Conservation (phyloP, 2,329 filamentous ascomycete genomes). For the Trichoderma lentiforme region DNA sequence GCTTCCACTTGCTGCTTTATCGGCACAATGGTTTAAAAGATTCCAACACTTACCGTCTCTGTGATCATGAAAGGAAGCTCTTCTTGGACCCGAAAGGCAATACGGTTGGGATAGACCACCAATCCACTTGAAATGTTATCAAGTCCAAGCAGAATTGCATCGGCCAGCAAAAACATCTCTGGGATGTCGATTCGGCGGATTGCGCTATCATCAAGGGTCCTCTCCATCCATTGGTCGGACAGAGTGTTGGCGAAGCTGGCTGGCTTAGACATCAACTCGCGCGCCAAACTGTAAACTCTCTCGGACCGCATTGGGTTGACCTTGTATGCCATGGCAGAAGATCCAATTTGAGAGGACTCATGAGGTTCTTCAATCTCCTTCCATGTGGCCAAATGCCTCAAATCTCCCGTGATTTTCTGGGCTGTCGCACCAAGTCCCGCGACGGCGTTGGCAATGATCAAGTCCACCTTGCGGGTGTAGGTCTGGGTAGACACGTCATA, state of each 20-base stretch:
- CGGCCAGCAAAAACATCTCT: conserved; percentile 64
- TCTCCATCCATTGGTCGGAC: conserved; percentile 51
- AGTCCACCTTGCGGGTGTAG: conserved; percentile 74
- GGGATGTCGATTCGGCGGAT: conserved; percentile 28
- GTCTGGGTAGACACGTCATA: conserved; percentile 64
- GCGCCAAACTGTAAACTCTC: not conserved
- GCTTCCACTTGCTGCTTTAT: too few relatives aligned
- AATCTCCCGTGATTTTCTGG: conserved; percentile 66
- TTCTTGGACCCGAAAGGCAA: conserved; percentile 62
- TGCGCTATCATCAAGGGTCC: conserved; percentile 73
- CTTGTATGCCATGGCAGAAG: conserved; percentile 4
- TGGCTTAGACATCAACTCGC: conserved; percentile 1
- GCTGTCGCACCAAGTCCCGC: conserved; percentile 75
- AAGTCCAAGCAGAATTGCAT: conserved; percentile 63
- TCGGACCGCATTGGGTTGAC: not conserved
- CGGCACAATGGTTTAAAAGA: not conserved
- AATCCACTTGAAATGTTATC: conserved; percentile 67
- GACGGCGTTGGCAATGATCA: conserved; percentile 72
- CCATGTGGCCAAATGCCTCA: conserved; percentile 66
- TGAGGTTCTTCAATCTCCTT: conserved; percentile 74
- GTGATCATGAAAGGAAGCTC: conserved; percentile 84
- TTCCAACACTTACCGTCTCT: conserved; percentile 18
- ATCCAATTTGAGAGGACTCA: conserved; percentile 7
- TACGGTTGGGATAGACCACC: conserved; percentile 75
- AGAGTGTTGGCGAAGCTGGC: conserved; percentile 8